phyloP scores from a whole-genome alignment of 805 yeast species.

The Sporopachydermia lactativora region DNA sequence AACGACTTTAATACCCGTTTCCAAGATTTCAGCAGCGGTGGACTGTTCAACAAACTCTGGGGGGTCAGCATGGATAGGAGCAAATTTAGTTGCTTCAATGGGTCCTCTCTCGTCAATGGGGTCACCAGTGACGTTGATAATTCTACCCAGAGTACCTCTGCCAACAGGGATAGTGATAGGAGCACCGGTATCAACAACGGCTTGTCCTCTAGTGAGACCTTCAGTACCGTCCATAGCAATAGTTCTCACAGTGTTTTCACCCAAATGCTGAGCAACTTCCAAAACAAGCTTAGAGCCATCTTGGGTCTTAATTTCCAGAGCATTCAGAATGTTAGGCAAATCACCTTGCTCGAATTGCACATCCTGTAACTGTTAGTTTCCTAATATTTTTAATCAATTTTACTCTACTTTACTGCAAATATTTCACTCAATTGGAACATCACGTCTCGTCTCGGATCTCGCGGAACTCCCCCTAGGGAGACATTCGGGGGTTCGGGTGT shows the following conservation, averaged over 20 bases:
- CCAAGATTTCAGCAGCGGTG: conserved; percentile 94
- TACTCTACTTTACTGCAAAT: no score
- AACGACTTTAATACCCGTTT: conserved; percentile 99
- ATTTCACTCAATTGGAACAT: no score
- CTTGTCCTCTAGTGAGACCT: conserved; percentile 97
- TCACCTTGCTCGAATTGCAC: conserved; percentile 97
- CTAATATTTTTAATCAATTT: no score
- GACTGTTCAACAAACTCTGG: conserved; percentile 95
- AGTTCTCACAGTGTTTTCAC: conserved; percentile 99
- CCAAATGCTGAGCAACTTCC: conserved; percentile 99
- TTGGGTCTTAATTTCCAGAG: conserved; percentile 74
- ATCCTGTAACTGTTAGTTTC: conserved; percentile 26
- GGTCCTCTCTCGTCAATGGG: conserved; percentile 99
- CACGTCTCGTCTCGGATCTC: no score
- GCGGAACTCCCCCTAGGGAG: no score
- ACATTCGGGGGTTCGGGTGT: no score
- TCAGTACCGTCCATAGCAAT: conserved; percentile 99
- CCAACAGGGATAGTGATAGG: conserved; percentile 99
- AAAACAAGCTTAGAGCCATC: conserved; percentile 70
- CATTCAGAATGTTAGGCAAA: conserved; percentile 95
- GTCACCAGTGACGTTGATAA: conserved; percentile 94
- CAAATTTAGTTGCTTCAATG: conserved; percentile 78
- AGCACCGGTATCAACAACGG: conserved; percentile 89
- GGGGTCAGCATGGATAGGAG: conserved; percentile 98
- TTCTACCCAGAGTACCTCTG: conserved; percentile 97